Base-by-base conservation (phyloP, 768 basidiomycete genomes). In the Brasilioporus rufonigricans region DNA sequence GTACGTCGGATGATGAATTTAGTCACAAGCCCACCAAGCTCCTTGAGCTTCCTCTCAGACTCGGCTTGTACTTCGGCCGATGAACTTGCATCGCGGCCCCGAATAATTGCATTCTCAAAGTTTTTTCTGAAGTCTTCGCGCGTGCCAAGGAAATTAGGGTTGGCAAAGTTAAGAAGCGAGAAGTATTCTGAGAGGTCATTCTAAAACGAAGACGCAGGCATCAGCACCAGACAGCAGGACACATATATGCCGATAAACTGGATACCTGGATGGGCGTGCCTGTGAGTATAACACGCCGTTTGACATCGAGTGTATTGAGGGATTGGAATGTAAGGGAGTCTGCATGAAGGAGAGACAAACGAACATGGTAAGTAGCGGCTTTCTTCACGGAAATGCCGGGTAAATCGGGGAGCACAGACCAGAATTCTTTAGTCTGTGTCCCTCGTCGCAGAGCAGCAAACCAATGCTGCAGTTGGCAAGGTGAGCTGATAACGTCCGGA, bases 141-240 rank as follows among this genome's bases (percentile, higher is more conserved):
- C 1, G 88, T 80, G 18, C 94, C 94, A 35, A 95, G 78, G 69
- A 87, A 93, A 60, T 90, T 87, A 14, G 94, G 93, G 63, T 96
- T 95, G 31, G 92, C 93, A 59, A 96, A 97, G 70, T 88, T 94
- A 39, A 96, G 81, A 13, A 96, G 77, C 1, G 96, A 92, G 68
- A 95, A 96, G 70, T 94, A 96, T 73, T 98, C 93, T 4, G 93
- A 89, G 33, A 93, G 80, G 67, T 97, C 93, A 64, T 97, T 97
- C 85, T 95, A 66, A n/a, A 27, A 48, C 13, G 29, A 43, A 35
- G 19, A 45, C 11, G 39, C 48, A 26, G 23, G 14, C 5, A 19
- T 43, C 35, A 61, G 14, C 3, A 52, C 0, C 19, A 14, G n/a
- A 8, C 8, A n/a, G 18, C 31, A 48, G 45, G 12, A 53, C 52